Base-by-base conservation (phyloP, 148 eudicot genomes). In the Rhododendron ferrugineum region DNA sequence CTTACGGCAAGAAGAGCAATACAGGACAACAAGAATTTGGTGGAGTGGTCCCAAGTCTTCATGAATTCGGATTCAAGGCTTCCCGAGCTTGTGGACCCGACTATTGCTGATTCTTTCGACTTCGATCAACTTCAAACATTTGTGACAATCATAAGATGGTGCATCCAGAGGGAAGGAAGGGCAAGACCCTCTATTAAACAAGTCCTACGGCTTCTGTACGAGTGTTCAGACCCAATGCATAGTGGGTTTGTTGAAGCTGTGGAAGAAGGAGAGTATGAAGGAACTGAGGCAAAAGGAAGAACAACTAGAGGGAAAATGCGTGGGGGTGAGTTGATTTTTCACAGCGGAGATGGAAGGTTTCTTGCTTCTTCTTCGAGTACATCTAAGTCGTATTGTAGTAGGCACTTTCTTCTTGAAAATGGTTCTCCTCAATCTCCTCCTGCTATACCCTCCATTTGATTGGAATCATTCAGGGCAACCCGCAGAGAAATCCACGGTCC, bases 351-450 rank as follows among this genome's bases (percentile, higher is more conserved):
- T 82, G 95, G 90, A 56, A 92, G 96, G 92, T 92, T 90, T 85
- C 91, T 97, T 54, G 94, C 98, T 75, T 97, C 99, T 82, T 97
- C 99, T 32, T 97, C 99, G 4, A 97, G 99, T 87, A 97, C 99
- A 13, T 87, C 93, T 36, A 87, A 92, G 87, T 95, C 98, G 16
- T 89, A 92, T 90, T 92, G 99, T 86, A 97, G 99, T 88, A 87
- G 98, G 84, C 93, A 93, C 84, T 93, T 97, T 84, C 88, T 97
- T 11, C 93, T 95, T 47, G 99, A 97, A 74, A 91, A 90, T 68
- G 94, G 99, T 10, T 95, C 98, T 30, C 99, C 99, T 5, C 93
- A 92, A 85, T 97, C 99, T 79, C 98, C 98, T 80, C 81, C 87
- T 5, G 92, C 91, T 79, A 85, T 89, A 28, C 98, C 93, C 30